These are phyloP conservation scores for Suaeda aralocaspica DNA, from an alignment of 148 eudicot genomes.

Conservation along the genomic window DNA sequence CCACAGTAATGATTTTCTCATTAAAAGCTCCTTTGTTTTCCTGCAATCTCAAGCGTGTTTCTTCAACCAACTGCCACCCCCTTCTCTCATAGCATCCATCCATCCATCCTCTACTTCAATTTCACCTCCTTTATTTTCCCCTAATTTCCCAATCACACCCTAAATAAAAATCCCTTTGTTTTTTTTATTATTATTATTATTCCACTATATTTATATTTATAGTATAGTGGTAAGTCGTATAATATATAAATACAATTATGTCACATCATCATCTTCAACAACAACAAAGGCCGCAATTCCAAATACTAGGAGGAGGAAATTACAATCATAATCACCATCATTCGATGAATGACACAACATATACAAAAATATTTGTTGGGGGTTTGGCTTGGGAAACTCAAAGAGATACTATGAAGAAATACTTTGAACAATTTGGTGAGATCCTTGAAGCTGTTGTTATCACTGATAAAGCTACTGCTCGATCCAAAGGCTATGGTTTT, in stretches of 20 bases:
- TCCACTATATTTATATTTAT: neutral
- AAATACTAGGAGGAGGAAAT: slow-evolving; percentile 26
- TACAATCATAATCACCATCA: slow-evolving; percentile 1
- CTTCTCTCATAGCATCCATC: too few species aligned
- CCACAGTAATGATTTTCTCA: slow-evolving; percentile 33
- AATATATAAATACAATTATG: too few species aligned
- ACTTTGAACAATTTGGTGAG: slow-evolving; percentile 50
- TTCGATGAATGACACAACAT: slow-evolving; percentile 31
- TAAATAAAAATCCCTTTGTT: too few species aligned
- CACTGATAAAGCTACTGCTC: slow-evolving; percentile 39
- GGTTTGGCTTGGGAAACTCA: slow-evolving; percentile 53
- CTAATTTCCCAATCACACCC: too few species aligned
- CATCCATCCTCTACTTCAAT: too few species aligned
- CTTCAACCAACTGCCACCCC: too few species aligned
- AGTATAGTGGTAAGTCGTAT: too few species aligned
- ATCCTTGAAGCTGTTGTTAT: slow-evolving; percentile 50
- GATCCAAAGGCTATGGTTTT: slow-evolving; percentile 52
- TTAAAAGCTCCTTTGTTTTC: slow-evolving; percentile 26
- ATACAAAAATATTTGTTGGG: slow-evolving; percentile 44
- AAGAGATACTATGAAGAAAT: slow-evolving; percentile 42
- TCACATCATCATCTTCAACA: slow-evolving; percentile 24
- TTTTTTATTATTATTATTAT: too few species aligned
- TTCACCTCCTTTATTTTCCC: too few species aligned
- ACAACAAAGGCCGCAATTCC: slow-evolving; percentile 25
- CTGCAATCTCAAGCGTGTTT: slow-evolving; percentile 26